Evolutionary conservation across 2,329 filamentous ascomycete species (phyloP), one percentile per base, ranked within the genome.

Genomic region (Botrytis paeoniae): DNA sequence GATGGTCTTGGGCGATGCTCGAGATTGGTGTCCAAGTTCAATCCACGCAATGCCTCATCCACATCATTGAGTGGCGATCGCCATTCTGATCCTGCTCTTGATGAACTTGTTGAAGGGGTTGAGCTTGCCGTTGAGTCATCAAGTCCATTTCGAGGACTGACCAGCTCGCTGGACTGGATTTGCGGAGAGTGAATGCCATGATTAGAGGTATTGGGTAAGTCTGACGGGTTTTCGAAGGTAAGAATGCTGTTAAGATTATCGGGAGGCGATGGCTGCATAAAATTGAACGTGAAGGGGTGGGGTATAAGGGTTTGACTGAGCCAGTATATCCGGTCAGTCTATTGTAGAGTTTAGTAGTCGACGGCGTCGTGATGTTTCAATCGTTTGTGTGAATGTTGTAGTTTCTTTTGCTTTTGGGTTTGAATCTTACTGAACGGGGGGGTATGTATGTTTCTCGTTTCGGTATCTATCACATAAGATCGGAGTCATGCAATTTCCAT

Each of bases 251-350:
- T 80, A 82, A 83, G 82, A 85, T 80, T 83, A 81, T 85, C 83
- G 78, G 80, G 79, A 76, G 84, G 84, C 85, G 86, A 87, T 86
- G 84, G 85, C 85, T 90, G 89, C 89, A 91, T 91, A 89, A 87
- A 91, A 88, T 82, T 85, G 81, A 81, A 81, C 81, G 80, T 77
- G 43, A 71, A 72, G 65, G 75, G 64, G 57, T 74, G 59, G 73
- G 71, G 45, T 62, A 74, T 61, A 59, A 60, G 73, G 62, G 41
- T 73, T 75, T 78, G 80, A 81, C 80, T 81, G 80, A 80, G 76
- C 80, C 80, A 78, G 78, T 72, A 69, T 74, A 62, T 78, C 78
- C 79, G 79, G 79, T 80, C 80, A 80, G 80, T 79, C 80, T 78
- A 18, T 48, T 63, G 25, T 39, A 63, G 37, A 60, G 12, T 43